A percentile compares a stretch with the other conserved stretches of the same genome.
Conservation (phyloP, 352 stramenopile species). For the Blastocystis sp. region DNA sequence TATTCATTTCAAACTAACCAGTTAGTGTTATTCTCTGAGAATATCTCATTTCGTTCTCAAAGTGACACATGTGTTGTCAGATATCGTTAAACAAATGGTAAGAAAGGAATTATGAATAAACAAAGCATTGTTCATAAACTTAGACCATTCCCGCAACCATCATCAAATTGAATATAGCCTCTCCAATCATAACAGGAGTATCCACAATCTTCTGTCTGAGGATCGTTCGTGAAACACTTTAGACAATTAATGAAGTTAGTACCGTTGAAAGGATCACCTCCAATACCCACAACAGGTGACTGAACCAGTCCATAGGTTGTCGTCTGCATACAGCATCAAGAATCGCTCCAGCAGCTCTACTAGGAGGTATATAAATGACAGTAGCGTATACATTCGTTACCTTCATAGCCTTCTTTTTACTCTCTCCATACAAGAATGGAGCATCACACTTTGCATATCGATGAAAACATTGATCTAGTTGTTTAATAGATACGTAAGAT, state of each 20-base stretch:
- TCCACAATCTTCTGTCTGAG: constrained; percentile 86
- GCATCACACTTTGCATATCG: too few relatives aligned
- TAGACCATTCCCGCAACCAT: constrained; percentile 68
- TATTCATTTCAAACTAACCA: too few relatives aligned
- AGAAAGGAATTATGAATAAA: too few relatives aligned
- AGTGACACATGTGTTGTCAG: too few relatives aligned
- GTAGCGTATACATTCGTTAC: constrained; percentile 83
- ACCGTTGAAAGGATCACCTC: constrained; percentile 97
- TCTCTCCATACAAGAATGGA: not conserved
- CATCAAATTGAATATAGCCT: constrained; percentile 90
- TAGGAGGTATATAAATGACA: constrained; percentile 97
- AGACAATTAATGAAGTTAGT: constrained; percentile 99
- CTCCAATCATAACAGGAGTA: constrained; percentile 87
- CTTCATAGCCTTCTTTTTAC: constrained; percentile 71
- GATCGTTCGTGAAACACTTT: constrained; percentile 95
- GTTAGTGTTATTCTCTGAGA: too few relatives aligned
- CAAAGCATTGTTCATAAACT: too few relatives aligned
- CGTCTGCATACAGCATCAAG: constrained; percentile 95
- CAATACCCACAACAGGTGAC: constrained; percentile 95
- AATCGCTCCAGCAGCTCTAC: constrained; percentile 90
- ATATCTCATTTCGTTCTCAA: too few relatives aligned
- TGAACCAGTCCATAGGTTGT: constrained; percentile 88
- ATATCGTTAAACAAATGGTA: too few relatives aligned
- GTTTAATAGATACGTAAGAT: too few relatives aligned
- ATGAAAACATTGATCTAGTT: too few relatives aligned